Percentiles rank a stretch among this genome's conserved stretches.
Evolutionary conservation across 2,329 filamentous ascomycete species (phyloP).

Genomic region (Aspergillus arachidicola): DNA sequence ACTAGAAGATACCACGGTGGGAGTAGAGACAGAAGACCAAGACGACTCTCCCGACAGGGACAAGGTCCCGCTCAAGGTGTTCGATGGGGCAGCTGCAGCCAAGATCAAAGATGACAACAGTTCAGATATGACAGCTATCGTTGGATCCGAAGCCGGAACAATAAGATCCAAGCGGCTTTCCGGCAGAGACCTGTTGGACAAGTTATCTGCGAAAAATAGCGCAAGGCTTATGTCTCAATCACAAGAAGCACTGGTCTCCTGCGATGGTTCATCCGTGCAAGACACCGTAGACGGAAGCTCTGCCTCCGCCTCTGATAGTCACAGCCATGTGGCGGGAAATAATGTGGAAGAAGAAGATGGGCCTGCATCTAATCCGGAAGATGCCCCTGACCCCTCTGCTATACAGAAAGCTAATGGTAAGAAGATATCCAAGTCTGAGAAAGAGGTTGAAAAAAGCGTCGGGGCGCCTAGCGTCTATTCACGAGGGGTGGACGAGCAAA

Average conservation of each 20-base stretch:
- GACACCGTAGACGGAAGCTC: conserved; percentile 30
- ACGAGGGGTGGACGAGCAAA: conserved; percentile 8
- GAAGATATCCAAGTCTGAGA: not conserved
- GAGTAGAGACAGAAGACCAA: not conserved
- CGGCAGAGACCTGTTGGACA: conserved; percentile 30
- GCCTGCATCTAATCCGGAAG: not conserved
- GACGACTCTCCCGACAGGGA: not conserved
- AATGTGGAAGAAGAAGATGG: conserved; percentile 3
- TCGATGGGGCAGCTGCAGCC: conserved; percentile 20
- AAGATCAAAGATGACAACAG: conserved; percentile 54
- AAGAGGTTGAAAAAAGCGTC: not conserved
- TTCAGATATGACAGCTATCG: conserved; percentile 68
- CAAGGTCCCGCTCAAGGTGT: conserved; percentile 22
- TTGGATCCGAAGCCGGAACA: conserved; percentile 39
- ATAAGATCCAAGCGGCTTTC: conserved; percentile 34
- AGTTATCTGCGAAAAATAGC: conserved; percentile 28
- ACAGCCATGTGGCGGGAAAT: conserved; percentile 14
- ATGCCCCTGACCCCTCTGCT: not conserved
- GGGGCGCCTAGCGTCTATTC: conserved; percentile 10
- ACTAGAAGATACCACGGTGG: conserved; percentile 2
- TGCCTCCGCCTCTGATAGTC: conserved; percentile 20
- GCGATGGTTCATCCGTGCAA: conserved; percentile 27
- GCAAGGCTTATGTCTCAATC: conserved; percentile 27
- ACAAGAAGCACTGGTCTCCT: conserved; percentile 39
- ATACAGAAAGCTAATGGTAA: not conserved